Evolutionary conservation across 257 asterid genomes (phyloP).

Genomic region (Fraxinus americana): DNA sequence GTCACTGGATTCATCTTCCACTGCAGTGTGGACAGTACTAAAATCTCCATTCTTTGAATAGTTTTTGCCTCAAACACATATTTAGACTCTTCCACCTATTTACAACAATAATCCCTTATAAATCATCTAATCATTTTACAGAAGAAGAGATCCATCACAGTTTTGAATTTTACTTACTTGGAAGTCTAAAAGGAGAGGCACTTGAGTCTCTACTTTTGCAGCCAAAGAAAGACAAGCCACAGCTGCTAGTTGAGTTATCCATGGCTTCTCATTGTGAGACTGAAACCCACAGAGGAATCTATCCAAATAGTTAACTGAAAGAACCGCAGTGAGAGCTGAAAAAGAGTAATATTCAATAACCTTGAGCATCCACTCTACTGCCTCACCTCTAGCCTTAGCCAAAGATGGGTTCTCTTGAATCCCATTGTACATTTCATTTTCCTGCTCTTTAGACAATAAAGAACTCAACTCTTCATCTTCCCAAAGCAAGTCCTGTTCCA

Average conservation of each 20-base stretch:
- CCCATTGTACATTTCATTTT: slow-evolving; percentile 21
- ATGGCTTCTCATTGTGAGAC: slow-evolving; percentile 50
- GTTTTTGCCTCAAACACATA: slow-evolving; percentile 63
- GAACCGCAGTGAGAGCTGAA: slow-evolving; percentile 70
- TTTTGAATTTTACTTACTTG: slow-evolving; percentile 54
- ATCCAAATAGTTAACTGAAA: slow-evolving; percentile 71
- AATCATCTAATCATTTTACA: not conserved
- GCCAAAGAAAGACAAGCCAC: slow-evolving; percentile 85
- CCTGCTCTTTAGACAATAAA: slow-evolving; percentile 53
- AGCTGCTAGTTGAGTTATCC: slow-evolving; percentile 78
- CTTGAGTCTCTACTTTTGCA: slow-evolving; percentile 76
- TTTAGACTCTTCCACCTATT: slow-evolving; percentile 51
- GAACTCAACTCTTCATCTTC: slow-evolving; percentile 48
- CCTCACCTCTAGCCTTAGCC: slow-evolving; percentile 43
- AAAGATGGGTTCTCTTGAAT: slow-evolving; percentile 30
- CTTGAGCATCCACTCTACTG: slow-evolving; percentile 67
- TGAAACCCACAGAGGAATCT: slow-evolving; percentile 47
- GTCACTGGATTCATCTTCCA: slow-evolving; percentile 76
- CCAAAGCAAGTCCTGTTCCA: slow-evolving; percentile 41
- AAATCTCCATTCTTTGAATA: slow-evolving; percentile 67
- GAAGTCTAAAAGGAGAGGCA: slow-evolving; percentile 71
- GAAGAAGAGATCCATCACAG: slow-evolving; percentile 13
- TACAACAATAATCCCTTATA: slow-evolving; percentile 12
- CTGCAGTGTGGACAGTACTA: slow-evolving; percentile 54
- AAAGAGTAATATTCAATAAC: slow-evolving; percentile 56